These are phyloP conservation scores for Phytophthora brassicae DNA, from an alignment of 352 stramenopile genomes.

Conservation along the genomic window DNA sequence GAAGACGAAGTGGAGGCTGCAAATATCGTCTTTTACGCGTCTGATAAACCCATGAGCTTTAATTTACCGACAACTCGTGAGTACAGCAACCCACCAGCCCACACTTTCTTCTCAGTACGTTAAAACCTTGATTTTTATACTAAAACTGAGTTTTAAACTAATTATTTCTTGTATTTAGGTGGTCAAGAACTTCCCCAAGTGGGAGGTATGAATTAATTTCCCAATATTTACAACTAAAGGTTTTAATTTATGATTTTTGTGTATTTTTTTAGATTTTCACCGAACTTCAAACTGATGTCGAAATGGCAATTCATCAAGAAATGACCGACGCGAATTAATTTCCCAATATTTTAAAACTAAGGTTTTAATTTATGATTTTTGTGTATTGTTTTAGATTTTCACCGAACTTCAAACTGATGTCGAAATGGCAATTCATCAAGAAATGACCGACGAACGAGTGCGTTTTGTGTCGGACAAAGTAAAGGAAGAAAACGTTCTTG, in stretches of 20 bases:
- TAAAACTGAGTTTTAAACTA: too few species aligned
- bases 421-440: slow-evolving; percentile 53
- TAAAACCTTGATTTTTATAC: background rate
- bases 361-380: background rate
- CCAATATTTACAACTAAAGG: too few species aligned
- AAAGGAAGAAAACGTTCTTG: slow-evolving; percentile 1
- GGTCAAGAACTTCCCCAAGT: slow-evolving; percentile 60
- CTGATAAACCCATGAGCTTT: slow-evolving; percentile 67
- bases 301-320: slow-evolving; percentile 56
- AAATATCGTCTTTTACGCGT: slow-evolving; percentile 83
- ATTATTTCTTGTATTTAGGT: too few species aligned
- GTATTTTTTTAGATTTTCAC: slow-evolving; percentile 56
- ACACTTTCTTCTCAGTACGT: slow-evolving; percentile 67
- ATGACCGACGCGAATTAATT: too few species aligned
- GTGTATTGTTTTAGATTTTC: slow-evolving; percentile 51
- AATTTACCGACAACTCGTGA: slow-evolving; percentile 49
- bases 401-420: slow-evolving; percentile 44
- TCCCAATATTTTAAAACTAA: too few species aligned
- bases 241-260: background rate
- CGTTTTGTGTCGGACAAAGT: slow-evolving; percentile 33
- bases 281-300: slow-evolving; percentile 41
- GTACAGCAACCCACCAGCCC: slow-evolving; percentile 44
- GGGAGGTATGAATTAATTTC: slow-evolving; percentile 42
- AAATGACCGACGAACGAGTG: slow-evolving; percentile 53
- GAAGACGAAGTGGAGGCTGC: slow-evolving; percentile 34